A percentile compares a stretch with the other conserved stretches of the same genome.
phyloP scores from a whole-genome alignment of 768 basidiomycete species.

The Trametes cingulata region DNA sequence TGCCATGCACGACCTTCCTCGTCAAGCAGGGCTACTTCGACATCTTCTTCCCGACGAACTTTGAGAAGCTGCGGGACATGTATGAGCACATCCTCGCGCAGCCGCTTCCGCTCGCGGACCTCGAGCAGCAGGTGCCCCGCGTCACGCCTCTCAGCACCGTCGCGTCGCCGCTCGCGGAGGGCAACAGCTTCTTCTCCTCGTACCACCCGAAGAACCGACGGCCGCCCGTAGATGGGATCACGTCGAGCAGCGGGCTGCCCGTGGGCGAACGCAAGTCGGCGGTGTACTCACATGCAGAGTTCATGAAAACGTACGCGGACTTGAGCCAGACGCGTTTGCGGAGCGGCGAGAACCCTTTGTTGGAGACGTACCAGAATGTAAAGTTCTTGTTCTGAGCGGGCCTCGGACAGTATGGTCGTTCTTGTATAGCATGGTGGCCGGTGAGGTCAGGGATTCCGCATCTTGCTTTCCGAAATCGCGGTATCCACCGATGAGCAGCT shows the following conservation, averaged over 20 bases:
- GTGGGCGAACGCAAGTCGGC: conserved; percentile 79
- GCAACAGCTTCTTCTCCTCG: conserved; percentile 73
- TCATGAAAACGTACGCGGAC: conserved; percentile 84
- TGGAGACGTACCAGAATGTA: conserved; percentile 91
- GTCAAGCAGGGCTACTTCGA: conserved; percentile 97
- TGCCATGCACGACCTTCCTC: conserved; percentile 87
- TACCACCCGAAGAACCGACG: conserved; percentile 57
- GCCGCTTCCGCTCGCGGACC: conserved; percentile 38
- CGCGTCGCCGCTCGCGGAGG: conserved; percentile 52
- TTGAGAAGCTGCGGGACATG: conserved; percentile 82
- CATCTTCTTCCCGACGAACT: conserved; percentile 97
- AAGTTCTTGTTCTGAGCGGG: conserved; percentile 77
- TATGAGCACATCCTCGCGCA: conserved; percentile 81
- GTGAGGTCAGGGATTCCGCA: too few species aligned
- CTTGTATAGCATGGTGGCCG: background rate
- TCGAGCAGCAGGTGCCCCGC: conserved; percentile 35
- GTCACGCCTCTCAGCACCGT: conserved; percentile 54
- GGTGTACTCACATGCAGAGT: conserved; percentile 88
- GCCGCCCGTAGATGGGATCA: conserved; percentile 65
- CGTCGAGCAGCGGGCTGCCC: conserved; percentile 73
- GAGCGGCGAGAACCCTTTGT: conserved; percentile 87
- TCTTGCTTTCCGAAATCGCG: too few species aligned
- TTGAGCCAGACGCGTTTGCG: conserved; percentile 64
- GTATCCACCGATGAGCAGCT: too few species aligned
- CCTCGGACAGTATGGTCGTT: background rate